These are phyloP conservation scores for Gaillardinia entomophila DNA, from an alignment of 805 yeast species.

Conservation along the genomic window DNA sequence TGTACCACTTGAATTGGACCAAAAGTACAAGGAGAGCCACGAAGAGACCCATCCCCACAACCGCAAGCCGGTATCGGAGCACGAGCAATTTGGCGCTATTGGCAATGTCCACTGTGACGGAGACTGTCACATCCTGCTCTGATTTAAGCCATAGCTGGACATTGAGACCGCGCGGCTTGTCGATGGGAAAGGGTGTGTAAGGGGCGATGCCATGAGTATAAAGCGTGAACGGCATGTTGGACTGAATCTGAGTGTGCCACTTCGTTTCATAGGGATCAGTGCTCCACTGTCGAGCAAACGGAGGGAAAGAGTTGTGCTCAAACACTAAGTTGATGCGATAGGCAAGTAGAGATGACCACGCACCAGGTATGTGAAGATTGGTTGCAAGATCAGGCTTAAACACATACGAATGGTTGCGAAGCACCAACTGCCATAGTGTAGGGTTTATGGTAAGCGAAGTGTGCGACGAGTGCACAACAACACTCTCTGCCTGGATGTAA, in stretches of 20 bases:
- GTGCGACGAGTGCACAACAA: too few species aligned
- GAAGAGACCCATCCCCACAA: conserved; percentile 65
- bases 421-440: too few species aligned
- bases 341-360: conserved; percentile 58
- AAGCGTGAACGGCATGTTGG: conserved; percentile 18
- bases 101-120: conserved; percentile 42
- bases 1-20: conserved; percentile 48
- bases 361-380: conserved; percentile 47
- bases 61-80: conserved; percentile 69
- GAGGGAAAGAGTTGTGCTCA: conserved; percentile 33
- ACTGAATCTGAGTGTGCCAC: conserved; percentile 52
- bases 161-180: conserved; percentile 17
- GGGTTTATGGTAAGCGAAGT: too few species aligned
- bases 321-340: conserved; percentile 31
- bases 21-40: conserved; percentile 47
- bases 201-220: conserved; percentile 63
- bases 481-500: too few species aligned
- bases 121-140: conserved; percentile 27
- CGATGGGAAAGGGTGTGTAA: conserved; percentile 49
- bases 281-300: conserved; percentile 64
- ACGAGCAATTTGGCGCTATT: conserved; percentile 64
- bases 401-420: too few species aligned
- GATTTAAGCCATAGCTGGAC: conserved; percentile 45
- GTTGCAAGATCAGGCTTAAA: too few species aligned
- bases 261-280: conserved; percentile 67